These are phyloP conservation scores for Pythium coloratum DNA, from an alignment of 352 stramenopile genomes.

Conservation along the genomic window DNA sequence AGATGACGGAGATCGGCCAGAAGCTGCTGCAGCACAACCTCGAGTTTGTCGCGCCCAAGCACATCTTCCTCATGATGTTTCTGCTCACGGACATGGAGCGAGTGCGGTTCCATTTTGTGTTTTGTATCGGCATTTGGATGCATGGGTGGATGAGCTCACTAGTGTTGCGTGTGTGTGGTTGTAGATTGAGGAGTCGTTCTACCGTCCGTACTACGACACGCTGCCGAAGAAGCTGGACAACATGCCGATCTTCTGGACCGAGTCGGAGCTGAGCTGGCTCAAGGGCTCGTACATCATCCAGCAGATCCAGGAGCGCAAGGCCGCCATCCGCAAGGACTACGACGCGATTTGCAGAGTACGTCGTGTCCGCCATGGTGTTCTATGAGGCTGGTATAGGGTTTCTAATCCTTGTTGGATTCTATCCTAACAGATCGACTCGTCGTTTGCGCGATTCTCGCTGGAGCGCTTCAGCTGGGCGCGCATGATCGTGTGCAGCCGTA, in stretches of 20 bases:
- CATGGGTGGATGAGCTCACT: neutral
- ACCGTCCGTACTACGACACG: slow-evolving; percentile 97
- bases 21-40: slow-evolving; percentile 92
- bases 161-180: neutral
- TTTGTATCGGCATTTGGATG: neutral
- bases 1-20: slow-evolving; percentile 94
- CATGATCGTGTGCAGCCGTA: slow-evolving; percentile 98
- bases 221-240: slow-evolving; percentile 94
- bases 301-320: slow-evolving; percentile 95
- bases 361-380: neutral
- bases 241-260: slow-evolving; percentile 99
- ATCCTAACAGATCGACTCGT: slow-evolving; percentile 64
- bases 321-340: slow-evolving; percentile 97
- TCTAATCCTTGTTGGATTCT: neutral
- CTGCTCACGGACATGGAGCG: slow-evolving; percentile 96
- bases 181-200: slow-evolving; percentile 79
- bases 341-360: slow-evolving; percentile 90
- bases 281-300: slow-evolving; percentile 91
- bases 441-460: slow-evolving; percentile 93
- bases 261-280: slow-evolving; percentile 92
- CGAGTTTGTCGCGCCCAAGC: slow-evolving; percentile 98
- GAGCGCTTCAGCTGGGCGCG: slow-evolving; percentile 98
- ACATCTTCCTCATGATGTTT: slow-evolving; percentile 99
- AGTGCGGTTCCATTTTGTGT: slow-evolving; percentile 28
- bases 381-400: neutral